Conservation (phyloP, 345 rosid genomes). For the Acer saccharum region DNA sequence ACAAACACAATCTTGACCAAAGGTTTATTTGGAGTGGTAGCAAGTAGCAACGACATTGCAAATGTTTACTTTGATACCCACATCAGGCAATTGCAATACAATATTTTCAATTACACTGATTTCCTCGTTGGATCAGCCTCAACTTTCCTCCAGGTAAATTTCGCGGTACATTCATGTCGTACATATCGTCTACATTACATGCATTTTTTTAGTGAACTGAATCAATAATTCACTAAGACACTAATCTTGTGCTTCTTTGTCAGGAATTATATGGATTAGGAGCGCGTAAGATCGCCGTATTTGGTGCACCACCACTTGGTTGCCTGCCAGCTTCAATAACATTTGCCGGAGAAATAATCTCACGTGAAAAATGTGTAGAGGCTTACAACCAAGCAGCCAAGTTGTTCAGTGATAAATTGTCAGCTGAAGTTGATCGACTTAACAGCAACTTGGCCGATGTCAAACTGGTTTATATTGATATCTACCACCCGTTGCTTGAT, state of each 20-base stretch:
- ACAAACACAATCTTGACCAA: conserved; percentile 35
- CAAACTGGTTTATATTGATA: conserved; percentile 46
- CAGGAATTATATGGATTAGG: conserved; percentile 50
- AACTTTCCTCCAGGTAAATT: conserved; percentile 36
- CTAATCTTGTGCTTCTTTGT: too few relatives aligned
- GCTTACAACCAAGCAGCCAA: conserved; percentile 33
- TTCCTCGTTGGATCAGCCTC: conserved; percentile 34
- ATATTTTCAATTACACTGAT: conserved; percentile 40
- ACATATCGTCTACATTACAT: too few relatives aligned
- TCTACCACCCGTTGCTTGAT: conserved; percentile 51
- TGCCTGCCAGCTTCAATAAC: conserved; percentile 53
- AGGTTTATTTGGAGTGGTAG: conserved; percentile 36
- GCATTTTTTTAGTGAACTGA: too few relatives aligned
- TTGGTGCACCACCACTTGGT: conserved; percentile 58
- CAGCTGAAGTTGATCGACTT: conserved; percentile 30
- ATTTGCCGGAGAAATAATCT: conserved; percentile 25
- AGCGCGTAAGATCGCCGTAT: conserved; percentile 43
- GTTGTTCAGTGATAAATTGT: conserved; percentile 47
- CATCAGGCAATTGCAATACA: conserved; percentile 30
- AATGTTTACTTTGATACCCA: conserved; percentile 35
- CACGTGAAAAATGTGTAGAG: conserved; percentile 28
- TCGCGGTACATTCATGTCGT: too few relatives aligned
- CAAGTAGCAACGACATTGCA: conserved; percentile 62
- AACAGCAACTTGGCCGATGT: conserved; percentile 24
- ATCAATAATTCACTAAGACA: background rate